A percentile compares a stretch with the other conserved stretches of the same genome.
Evolutionary conservation across 306 rosid genomes (phyloP).

Genomic region (Fagus sylvatica): DNA sequence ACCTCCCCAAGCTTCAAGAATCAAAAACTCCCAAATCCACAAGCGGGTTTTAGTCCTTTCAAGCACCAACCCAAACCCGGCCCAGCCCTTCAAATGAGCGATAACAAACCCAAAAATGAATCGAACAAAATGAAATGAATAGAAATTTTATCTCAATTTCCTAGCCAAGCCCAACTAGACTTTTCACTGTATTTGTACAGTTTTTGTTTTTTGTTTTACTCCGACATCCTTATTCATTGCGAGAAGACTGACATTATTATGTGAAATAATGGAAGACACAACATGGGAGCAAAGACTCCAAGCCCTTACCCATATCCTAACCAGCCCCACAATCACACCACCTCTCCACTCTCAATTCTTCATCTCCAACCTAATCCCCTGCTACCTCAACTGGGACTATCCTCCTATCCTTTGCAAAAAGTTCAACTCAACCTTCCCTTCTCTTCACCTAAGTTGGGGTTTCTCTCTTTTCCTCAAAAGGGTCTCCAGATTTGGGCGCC

Average conservation of each 20-base stretch:
- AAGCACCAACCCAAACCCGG: too few species aligned
- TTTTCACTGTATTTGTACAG: too few species aligned
- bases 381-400: constrained; percentile 83
- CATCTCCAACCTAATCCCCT: constrained; percentile 66
- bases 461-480: constrained; percentile 63
- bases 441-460: constrained; percentile 53
- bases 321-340: constrained; percentile 63
- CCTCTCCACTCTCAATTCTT: constrained; percentile 71
- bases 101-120: too few species aligned
- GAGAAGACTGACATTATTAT: not conserved
- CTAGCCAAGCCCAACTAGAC: too few species aligned
- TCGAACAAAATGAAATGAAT: too few species aligned
- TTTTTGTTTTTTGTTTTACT: too few species aligned
- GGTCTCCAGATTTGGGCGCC: constrained; percentile 41
- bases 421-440: constrained; percentile 27
- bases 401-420: constrained; percentile 76
- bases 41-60: too few species aligned
- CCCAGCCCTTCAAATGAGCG: too few species aligned
- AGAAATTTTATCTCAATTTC: too few species aligned
- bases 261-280: constrained; percentile 46
- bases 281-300: constrained; percentile 58
- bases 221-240: too few species aligned
- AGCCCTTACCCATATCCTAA: constrained; percentile 75
- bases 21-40: too few species aligned
- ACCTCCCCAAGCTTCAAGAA: too few species aligned